Base-by-base conservation (phyloP, 805 yeast genomes). In the Candida bentonensis region DNA sequence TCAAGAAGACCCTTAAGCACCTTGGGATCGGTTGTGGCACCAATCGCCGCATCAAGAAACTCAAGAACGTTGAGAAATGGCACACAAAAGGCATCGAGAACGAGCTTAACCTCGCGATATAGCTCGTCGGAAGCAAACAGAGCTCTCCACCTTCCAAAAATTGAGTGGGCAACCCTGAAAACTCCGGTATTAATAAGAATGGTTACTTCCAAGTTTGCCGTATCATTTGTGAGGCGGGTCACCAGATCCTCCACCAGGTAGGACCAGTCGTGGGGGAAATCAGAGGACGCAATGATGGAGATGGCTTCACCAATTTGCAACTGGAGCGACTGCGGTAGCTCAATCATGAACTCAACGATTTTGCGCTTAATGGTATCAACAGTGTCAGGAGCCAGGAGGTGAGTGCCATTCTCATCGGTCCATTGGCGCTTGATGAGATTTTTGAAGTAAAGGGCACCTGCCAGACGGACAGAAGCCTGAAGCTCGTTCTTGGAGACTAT, bases 141-240 rank as follows among this genome's bases (percentile, higher is more conserved):
- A 1, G 96, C 95, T 57, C 98, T 74, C 99, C 99, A 92, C 64
- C 94, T 78, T 61, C 82, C 86, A 67, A 89, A 94, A 48, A 92
- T 89, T 1, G 96, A 84, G 61, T 92, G 98, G 3, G 96, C 94
- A 20, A 94, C 97, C 7, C 78, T 73, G 46, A 94, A 66, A 3
- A 94, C 88, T 44, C 96, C 95, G 53, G 79, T 82, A 60, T 87
- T 86, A 43, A 77, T 72, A 13, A 70, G 68, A 70, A 82, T 75
- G 20, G 36, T 17, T 5, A 17, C n/a, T 30, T 9, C 7, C 20
- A 30, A 9, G 7, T 44, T 46, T 15, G 57, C 51, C 36, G 45
- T 42, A 56, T 85, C 86, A n/a, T 70, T 72, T 2, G 80, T 73
- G 41, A 92, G 67, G 56, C 78, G 79, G 1, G 68, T 55, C 0